Evolutionary conservation across 495 filamentous ascomycete species (phyloP), one percentile per base, ranked within the genome.

Genomic region (Podospora appendiculata): DNA sequence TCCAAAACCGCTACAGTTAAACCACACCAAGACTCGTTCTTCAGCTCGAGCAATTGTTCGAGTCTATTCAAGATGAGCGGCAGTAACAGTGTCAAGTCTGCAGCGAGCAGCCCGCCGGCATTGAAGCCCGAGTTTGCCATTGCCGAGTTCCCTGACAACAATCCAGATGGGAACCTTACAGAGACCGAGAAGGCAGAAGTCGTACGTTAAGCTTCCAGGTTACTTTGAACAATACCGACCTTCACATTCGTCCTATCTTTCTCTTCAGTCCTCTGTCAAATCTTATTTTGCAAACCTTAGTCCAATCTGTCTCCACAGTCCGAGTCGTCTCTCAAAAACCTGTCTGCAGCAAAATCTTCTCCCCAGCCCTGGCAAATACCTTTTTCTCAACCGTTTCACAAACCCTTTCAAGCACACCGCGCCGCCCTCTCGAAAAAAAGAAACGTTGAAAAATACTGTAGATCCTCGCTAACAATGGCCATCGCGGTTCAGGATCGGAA

Each of bases 171-270:
- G 32, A 77, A 80, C 19, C 59, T 87, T 46, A 83, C 72, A 48
- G 77, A 77, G 2, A 80, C 79, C 44, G 85, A 89, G 59, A 78
- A 69, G 53, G 79, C 78, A 7, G 72, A 69, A 32, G 81, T 85
- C 64, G 86, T 88, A 44, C 17, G 41, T 44, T n/a, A n/a, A n/a
- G n/a, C n/a, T n/a, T n/a, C n/a, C n/a, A 44, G 13, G 4, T 14
- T 17, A 12, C 3, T 44, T 9, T 17, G 41, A 12, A 44, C 13
- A 44, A 44, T 66, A 60, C 77, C 11, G 71, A 76, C 18, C 38
- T 43, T 44, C 25, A 25, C 40, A 9, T 35, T 17, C 33, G n/a
- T 39, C n/a, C 25, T 7, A 25, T 16, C 38, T 16, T 16, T 41
- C 38, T 16, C 38, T 16, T 12, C 11, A 41, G 12, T 41, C 38